Evolutionary conservation across 495 filamentous ascomycete species (phyloP).

Genomic region (Penicillium canescens): DNA sequence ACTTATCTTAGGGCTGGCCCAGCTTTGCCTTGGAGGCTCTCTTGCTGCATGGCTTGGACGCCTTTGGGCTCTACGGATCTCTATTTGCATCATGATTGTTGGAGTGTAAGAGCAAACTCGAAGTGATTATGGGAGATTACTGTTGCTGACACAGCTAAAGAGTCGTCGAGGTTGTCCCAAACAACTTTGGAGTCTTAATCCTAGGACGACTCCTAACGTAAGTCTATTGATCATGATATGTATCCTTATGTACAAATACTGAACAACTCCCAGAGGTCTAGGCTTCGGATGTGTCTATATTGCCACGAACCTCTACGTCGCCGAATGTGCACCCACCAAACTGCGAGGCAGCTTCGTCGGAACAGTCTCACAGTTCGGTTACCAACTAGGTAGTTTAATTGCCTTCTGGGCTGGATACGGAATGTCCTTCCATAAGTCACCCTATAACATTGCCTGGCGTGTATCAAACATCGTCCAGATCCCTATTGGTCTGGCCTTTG

Average conservation of each 20-base stretch:
- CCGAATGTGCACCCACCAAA: slow-evolving; percentile 34
- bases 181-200: slow-evolving; percentile 35
- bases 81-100: slow-evolving; percentile 34
- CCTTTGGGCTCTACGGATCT: slow-evolving; percentile 35
- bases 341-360: slow-evolving; percentile 38
- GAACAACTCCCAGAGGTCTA: slow-evolving; percentile 24
- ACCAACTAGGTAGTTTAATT: slow-evolving; percentile 33
- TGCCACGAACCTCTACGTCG: slow-evolving; percentile 39
- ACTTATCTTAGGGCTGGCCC: slow-evolving; percentile 20
- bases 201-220: slow-evolving; percentile 35
- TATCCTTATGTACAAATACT: not conserved
- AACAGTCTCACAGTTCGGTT: slow-evolving; percentile 32
- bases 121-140: not conserved
- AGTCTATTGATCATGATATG: not conserved
- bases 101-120: slow-evolving; percentile 22
- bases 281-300: slow-evolving; percentile 42
- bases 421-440: slow-evolving; percentile 40
- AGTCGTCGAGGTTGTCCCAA: slow-evolving; percentile 36
- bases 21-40: slow-evolving; percentile 31
- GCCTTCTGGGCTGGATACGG: slow-evolving; percentile 42
- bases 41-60: slow-evolving; percentile 32
- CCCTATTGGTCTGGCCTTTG: slow-evolving; percentile 34
- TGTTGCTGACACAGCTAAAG: slow-evolving; percentile 13
- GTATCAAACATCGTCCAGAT: slow-evolving; percentile 38
- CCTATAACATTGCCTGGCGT: slow-evolving; percentile 41